These are phyloP conservation scores for Ophiorrhiza pumila DNA, from an alignment of 257 asterid species.

Conservation along the genomic window DNA sequence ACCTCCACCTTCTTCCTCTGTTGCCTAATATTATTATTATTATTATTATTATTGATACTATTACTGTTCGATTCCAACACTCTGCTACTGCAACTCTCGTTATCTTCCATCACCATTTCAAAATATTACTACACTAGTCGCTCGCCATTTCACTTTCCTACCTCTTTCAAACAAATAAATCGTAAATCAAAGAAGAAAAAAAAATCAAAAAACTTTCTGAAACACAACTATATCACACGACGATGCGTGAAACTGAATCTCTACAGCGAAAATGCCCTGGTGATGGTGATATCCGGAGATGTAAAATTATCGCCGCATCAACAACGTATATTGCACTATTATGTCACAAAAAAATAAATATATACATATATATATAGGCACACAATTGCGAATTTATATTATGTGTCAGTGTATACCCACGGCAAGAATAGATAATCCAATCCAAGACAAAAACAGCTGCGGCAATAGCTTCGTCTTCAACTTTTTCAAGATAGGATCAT, in stretches of 20 bases:
- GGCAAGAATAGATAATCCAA: no score
- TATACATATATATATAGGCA: no score
- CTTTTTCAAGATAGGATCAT: no score
- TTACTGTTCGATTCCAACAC: conserved; percentile 48
- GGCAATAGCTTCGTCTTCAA: no score
- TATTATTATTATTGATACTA: conserved; percentile 9
- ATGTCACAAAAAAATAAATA: no score
- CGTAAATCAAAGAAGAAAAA: background rate
- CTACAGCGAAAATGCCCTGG: background rate
- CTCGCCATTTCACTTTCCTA: background rate
- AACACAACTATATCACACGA: no score
- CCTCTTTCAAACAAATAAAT: no score
- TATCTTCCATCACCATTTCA: conserved; percentile 75
- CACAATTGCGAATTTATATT: no score
- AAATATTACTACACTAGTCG: background rate
- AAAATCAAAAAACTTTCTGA: background rate
- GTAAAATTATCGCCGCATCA: no score
- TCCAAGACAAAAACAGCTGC: no score
- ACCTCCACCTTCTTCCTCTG: conserved; percentile 70
- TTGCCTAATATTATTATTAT: conserved; percentile 29
- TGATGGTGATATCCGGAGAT: conserved; percentile 2
- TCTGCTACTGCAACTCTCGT: conserved; percentile 82
- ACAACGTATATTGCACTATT: no score
- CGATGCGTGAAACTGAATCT: conserved; percentile 3
- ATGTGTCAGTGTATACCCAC: no score